Conservation (phyloP, 352 stramenopile species). For the Sclerospora graminicola region DNA sequence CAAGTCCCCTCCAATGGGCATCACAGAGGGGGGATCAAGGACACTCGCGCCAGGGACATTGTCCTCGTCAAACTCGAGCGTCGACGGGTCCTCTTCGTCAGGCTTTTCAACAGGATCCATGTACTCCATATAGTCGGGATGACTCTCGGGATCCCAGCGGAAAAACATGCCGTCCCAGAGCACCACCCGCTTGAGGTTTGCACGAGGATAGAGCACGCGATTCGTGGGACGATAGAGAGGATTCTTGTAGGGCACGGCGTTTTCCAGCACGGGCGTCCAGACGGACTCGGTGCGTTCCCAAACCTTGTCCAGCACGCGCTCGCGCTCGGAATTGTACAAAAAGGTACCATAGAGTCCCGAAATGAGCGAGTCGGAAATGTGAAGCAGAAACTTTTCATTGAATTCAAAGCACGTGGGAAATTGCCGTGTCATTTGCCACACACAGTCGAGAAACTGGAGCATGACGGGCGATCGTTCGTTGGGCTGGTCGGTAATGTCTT, state of each 20-base stretch:
- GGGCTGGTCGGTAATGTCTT: conserved; percentile 64
- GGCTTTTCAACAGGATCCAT: conserved; percentile 49
- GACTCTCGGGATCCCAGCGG: conserved; percentile 75
- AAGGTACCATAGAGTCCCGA: conserved; percentile 78
- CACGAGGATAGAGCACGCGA: conserved; percentile 70
- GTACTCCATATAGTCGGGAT: conserved; percentile 82
- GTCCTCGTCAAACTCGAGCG: conserved; percentile 24
- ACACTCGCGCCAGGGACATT: conserved; percentile 17
- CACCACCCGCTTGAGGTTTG: conserved; percentile 82
- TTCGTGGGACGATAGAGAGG: conserved; percentile 68
- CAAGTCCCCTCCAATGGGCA: conserved; percentile 32
- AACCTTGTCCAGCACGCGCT: conserved; percentile 74
- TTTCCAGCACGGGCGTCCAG: conserved; percentile 73
- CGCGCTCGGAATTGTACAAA: conserved; percentile 78
- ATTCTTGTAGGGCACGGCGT: conserved; percentile 55
- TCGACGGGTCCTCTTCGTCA: conserved; percentile 22
- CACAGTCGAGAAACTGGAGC: conserved; percentile 80
- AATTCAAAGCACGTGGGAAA: conserved; percentile 86
- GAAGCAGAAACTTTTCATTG: conserved; percentile 78
- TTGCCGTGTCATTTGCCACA: conserved; percentile 83
- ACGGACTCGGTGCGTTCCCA: conserved; percentile 81
- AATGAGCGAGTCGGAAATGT: conserved; percentile 70
- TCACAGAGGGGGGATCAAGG: conserved; percentile 27
- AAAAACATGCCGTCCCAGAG: conserved; percentile 84
- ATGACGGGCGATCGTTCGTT: conserved; percentile 82